These are phyloP conservation scores for Rusavskia elegans DNA, from an alignment of 495 filamentous ascomycete genomes.

Conservation along the genomic window DNA sequence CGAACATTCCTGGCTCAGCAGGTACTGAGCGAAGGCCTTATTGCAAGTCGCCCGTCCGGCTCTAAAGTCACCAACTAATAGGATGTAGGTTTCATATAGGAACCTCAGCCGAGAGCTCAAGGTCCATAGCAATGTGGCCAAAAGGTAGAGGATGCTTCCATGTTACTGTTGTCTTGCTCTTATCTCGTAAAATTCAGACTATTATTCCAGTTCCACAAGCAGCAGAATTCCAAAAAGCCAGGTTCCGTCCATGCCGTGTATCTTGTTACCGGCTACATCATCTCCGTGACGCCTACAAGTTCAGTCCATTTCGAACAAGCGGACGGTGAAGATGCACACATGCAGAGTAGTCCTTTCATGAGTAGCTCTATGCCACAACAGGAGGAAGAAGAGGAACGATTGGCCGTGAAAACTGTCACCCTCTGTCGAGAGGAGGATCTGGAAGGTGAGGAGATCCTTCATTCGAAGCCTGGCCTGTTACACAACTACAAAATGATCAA, in stretches of 20 bases:
- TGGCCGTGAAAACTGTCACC: slow-evolving; percentile 41
- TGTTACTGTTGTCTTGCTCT: not conserved
- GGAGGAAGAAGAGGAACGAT: slow-evolving; percentile 24
- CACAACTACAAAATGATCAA: not conserved
- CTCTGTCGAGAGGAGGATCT: slow-evolving; percentile 69
- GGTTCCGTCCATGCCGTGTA: slow-evolving; percentile 74
- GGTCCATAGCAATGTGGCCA: slow-evolving; percentile 67
- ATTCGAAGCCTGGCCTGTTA: too few species aligned
- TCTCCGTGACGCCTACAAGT: slow-evolving; percentile 16
- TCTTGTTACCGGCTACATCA: slow-evolving; percentile 51
- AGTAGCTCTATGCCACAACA: slow-evolving; percentile 41
- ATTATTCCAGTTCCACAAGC: slow-evolving; percentile 74
- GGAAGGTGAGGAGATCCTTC: slow-evolving; percentile 27
- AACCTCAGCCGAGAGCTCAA: slow-evolving; percentile 62
- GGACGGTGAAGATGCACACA: slow-evolving; percentile 52
- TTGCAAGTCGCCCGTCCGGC: slow-evolving; percentile 33
- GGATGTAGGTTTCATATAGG: slow-evolving; percentile 67
- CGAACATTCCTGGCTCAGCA: slow-evolving; percentile 56
- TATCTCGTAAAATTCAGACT: slow-evolving; percentile 33
- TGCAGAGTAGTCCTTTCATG: slow-evolving; percentile 54
- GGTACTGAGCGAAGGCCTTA: slow-evolving; percentile 60
- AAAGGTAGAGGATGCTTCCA: slow-evolving; percentile 41
- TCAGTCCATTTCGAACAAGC: slow-evolving; percentile 14
- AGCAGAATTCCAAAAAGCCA: slow-evolving; percentile 63
- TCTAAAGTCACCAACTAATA: not conserved